Percentiles rank a stretch among this genome's conserved stretches.
phyloP scores from a whole-genome alignment of 2,329 filamentous ascomycete species.

The Aspergillus niger region DNA sequence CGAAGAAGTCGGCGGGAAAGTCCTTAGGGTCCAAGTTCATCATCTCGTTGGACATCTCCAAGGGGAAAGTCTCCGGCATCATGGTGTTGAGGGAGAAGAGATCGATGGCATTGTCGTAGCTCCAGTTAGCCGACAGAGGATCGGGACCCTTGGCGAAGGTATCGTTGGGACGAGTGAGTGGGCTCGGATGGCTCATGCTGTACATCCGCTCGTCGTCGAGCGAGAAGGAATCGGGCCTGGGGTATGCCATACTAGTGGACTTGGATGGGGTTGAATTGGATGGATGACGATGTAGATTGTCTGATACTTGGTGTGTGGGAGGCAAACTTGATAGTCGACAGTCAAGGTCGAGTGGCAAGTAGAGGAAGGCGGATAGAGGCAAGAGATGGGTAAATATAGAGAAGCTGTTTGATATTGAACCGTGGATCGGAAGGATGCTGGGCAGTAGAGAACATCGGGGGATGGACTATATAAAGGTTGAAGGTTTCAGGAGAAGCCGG shows the following conservation, averaged over 20 bases:
- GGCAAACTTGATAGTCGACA: not conserved
- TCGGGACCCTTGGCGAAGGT: constrained; percentile 29
- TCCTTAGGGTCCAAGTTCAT: constrained; percentile 33
- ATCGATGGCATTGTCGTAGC: constrained; percentile 38
- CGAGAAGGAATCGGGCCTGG: constrained; percentile 15
- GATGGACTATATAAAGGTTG: constrained; percentile 17
- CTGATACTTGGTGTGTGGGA: not conserved
- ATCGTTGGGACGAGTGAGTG: constrained; percentile 15
- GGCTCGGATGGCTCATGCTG: constrained; percentile 14
- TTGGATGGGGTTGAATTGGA: not conserved
- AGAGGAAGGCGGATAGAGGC: not conserved
- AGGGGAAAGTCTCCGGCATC: constrained; percentile 32
- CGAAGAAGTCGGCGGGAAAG: constrained; percentile 34
- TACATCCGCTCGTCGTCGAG: constrained; percentile 20
- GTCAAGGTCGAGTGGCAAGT: constrained; percentile 2
- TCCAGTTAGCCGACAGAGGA: constrained; percentile 39
- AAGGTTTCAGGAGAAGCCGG: constrained; percentile 11
- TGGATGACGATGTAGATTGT: not conserved
- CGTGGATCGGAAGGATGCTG: constrained; percentile 18
- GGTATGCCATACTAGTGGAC: constrained; percentile 16
- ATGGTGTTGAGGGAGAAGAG: constrained; percentile 36
- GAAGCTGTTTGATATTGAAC: constrained; percentile 15
- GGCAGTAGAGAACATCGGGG: constrained; percentile 4
- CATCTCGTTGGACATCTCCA: constrained; percentile 35
- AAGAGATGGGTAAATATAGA: constrained; percentile 1